A percentile compares a stretch with the other conserved stretches of the same genome.
Conservation (phyloP, 2,329 filamentous ascomycete genomes). For the Zymoseptoria brevis region DNA sequence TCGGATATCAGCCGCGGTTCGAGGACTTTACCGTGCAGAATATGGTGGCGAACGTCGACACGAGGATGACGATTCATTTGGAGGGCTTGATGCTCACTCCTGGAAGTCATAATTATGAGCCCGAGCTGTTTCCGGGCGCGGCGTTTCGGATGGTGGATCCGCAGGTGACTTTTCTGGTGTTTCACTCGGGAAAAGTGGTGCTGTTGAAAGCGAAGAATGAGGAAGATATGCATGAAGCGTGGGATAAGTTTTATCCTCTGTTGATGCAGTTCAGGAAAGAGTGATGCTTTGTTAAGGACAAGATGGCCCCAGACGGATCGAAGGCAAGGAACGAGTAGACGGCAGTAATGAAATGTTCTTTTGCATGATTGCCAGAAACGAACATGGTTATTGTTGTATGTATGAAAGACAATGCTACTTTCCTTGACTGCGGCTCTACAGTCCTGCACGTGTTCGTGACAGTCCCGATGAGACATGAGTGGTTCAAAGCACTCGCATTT, state of each 20-base stretch:
- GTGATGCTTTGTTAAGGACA: not conserved
- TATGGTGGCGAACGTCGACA: conserved; percentile 82
- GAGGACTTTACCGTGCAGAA: conserved; percentile 93
- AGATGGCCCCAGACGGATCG: not conserved
- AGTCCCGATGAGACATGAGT: not conserved
- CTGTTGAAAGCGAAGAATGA: conserved; percentile 80
- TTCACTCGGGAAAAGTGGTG: conserved; percentile 84
- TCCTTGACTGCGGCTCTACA: not conserved
- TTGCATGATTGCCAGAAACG: not conserved
- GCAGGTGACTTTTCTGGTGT: conserved; percentile 51
- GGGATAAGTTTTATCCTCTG: conserved; percentile 7
- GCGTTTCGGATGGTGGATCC: conserved; percentile 93
- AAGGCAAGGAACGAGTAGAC: not conserved
- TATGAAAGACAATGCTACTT: not conserved
- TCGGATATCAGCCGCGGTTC: conserved; percentile 85
- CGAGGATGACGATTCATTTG: conserved; percentile 82
- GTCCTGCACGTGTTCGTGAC: not conserved
- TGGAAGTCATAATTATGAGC: conserved; percentile 60
- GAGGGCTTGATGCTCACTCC: conserved; percentile 71
- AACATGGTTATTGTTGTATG: not conserved
- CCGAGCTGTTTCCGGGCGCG: conserved; percentile 80
- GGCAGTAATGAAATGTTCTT: not conserved
- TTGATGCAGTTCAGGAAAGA: conserved; percentile 3
- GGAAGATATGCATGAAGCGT: conserved; percentile 57
- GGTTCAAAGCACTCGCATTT: not conserved